Evolutionary conservation across 495 filamentous ascomycete genomes (phyloP).

Genomic region (Neurospora sp.): DNA sequence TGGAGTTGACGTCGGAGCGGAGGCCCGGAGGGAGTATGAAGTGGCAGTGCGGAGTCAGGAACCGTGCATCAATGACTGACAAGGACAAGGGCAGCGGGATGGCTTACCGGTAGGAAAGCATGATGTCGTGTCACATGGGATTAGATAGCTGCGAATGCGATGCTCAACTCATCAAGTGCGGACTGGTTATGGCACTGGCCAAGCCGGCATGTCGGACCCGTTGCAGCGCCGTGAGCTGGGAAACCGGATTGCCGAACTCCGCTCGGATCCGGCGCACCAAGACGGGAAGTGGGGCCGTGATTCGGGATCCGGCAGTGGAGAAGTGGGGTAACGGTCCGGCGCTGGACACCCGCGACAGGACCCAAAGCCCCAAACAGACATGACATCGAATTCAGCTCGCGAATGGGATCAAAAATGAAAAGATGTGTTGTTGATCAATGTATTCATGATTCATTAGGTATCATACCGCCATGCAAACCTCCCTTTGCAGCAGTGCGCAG

Average conservation of each 20-base stretch:
- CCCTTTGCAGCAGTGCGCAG: too few relatives aligned
- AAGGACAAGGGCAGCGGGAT: neutral
- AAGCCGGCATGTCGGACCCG: neutral
- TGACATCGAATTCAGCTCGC: too few relatives aligned
- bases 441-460: neutral
- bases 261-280: neutral
- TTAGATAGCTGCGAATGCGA: neutral
- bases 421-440: neutral
- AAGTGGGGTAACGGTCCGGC: neutral
- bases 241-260: neutral
- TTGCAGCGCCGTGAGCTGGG: neutral
- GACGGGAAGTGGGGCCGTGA: neutral
- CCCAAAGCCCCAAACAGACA: too few relatives aligned
- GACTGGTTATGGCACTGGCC: neutral
- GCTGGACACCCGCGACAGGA: neutral
- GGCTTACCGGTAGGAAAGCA: neutral
- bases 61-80: neutral
- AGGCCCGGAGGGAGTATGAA: neutral
- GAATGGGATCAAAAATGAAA: too few relatives aligned
- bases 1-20: neutral
- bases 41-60: neutral
- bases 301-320: neutral
- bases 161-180: neutral
- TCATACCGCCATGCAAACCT: too few relatives aligned
- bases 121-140: neutral